Base-by-base conservation (phyloP, 768 basidiomycete species). In the Saitozyma podzolica region DNA sequence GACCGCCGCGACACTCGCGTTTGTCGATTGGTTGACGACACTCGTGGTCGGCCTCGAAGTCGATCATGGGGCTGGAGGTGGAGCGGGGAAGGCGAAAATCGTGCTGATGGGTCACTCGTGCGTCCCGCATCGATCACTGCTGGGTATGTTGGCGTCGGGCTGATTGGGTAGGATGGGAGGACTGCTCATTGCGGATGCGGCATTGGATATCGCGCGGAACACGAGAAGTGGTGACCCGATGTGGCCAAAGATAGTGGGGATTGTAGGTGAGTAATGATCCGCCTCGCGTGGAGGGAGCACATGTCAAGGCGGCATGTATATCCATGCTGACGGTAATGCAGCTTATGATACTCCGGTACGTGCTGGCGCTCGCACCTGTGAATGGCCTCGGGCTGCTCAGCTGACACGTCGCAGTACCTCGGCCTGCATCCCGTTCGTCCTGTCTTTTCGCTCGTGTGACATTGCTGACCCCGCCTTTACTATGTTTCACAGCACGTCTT, bases 21-120 rank as follows among this genome's bases (percentile, higher is more conserved):
- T 96, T 78, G 86, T 91, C 8, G 92, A 95, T 74, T 96, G 93
- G 94, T 84, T 96, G 49, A 89, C 91, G 0, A 89, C 86, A n/a
- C 80, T 91, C 19, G 90, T 89, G 6, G 89, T 95, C n/a, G 85
- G 90, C 75, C 85, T 84, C 64, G 93, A 95, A 78, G 88, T 88
- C 19, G 86, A 87, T 11, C 83, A 86, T 54, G 89, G 90, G 6
- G 76, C 83, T n/a, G 88, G 88, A 7, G 88, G 89, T 10, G 77
- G 76, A 8, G 73, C 73, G 9, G 69, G 69, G 6, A 77, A 78
- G 58, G 88, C 88, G 0, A 90, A 86, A 76, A 84, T 95, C 54
- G 88, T 93, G 4, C 82, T 96, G 8, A 93, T 92, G 75, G 92
- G 92, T 6, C 93, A 96, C 74, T 78, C 73, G 76, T 77, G 29